Evolutionary conservation across 805 yeast species (phyloP).

Genomic region (Metschnikowia borealis): DNA sequence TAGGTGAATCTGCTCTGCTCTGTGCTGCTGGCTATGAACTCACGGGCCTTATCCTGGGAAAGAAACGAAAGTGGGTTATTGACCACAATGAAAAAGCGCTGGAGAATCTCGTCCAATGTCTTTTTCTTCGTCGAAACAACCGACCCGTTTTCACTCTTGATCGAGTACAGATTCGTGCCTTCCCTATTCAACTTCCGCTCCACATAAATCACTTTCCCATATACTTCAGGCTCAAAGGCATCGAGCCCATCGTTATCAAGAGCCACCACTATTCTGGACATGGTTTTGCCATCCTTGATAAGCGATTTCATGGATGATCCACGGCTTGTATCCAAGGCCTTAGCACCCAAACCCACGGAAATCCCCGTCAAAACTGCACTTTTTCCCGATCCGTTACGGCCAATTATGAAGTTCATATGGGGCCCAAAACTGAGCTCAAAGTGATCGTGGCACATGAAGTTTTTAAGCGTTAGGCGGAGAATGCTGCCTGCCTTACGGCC

Average conservation of each 20-base stretch:
- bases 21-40: constrained; percentile 75
- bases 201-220: constrained; percentile 64
- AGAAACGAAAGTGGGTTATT: constrained; percentile 90
- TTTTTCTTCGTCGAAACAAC: constrained; percentile 57
- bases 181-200: constrained; percentile 61
- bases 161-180: constrained; percentile 49
- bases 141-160: constrained; percentile 51
- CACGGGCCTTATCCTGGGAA: constrained; percentile 91
- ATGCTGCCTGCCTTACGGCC: constrained; percentile 59
- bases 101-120: constrained; percentile 64
- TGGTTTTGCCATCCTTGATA: constrained; percentile 69
- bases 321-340: constrained; percentile 82
- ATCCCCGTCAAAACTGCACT: constrained; percentile 85
- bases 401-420: constrained; percentile 79
- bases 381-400: constrained; percentile 90
- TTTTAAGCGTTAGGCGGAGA: constrained; percentile 55
- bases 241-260: constrained; percentile 64
- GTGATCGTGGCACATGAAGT: constrained; percentile 88
- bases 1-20: constrained; percentile 67
- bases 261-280: constrained; percentile 63
- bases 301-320: constrained; percentile 67
- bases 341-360: constrained; percentile 82
- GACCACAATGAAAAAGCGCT: constrained; percentile 69
- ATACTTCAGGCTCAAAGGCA: constrained; percentile 59
- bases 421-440: constrained; percentile 76